phyloP scores from a whole-genome alignment of 495 filamentous ascomycete species.

The Neurospora sp. region DNA sequence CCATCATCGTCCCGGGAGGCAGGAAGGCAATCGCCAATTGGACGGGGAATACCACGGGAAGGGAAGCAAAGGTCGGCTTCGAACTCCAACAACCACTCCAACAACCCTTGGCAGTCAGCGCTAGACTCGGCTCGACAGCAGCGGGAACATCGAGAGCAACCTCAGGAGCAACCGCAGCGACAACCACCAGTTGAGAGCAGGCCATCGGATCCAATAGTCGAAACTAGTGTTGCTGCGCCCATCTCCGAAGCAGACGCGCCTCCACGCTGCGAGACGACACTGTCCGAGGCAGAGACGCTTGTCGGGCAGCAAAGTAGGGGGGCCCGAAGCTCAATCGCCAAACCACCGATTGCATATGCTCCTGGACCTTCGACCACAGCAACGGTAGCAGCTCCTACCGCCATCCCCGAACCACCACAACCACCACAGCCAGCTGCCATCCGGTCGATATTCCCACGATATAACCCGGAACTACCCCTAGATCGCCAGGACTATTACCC shows the following conservation, averaged over 20 bases:
- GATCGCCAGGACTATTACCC: constrained; percentile 61
- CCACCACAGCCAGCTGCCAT: constrained; percentile 24
- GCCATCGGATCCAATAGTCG: constrained; percentile 17
- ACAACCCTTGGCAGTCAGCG: constrained; percentile 25
- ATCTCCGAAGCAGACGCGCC: constrained; percentile 27
- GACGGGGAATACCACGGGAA: constrained; percentile 17
- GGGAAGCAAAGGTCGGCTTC: constrained; percentile 20
- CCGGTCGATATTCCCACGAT: constrained; percentile 67
- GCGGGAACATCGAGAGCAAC: constrained; percentile 6
- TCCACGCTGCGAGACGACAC: constrained; percentile 35
- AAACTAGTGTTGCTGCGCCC: constrained; percentile 15
- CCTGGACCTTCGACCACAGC: constrained; percentile 11
- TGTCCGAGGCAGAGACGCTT: constrained; percentile 41
- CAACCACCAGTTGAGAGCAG: constrained; percentile 7
- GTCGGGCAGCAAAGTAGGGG: constrained; percentile 36
- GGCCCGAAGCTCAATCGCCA: constrained; percentile 39
- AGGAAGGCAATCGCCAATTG: constrained; percentile 26
- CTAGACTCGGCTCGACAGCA: constrained; percentile 13
- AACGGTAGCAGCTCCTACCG: constrained; percentile 12
- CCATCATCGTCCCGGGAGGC: constrained; percentile 19
- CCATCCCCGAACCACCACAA: constrained; percentile 2
- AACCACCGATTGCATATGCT: constrained; percentile 29
- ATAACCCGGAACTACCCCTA: constrained; percentile 60
- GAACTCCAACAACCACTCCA: constrained; percentile 4
- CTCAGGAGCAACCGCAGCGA: constrained; percentile 4